Conservation (phyloP, 768 basidiomycete genomes). For the Macrolepiota albuminosa region DNA sequence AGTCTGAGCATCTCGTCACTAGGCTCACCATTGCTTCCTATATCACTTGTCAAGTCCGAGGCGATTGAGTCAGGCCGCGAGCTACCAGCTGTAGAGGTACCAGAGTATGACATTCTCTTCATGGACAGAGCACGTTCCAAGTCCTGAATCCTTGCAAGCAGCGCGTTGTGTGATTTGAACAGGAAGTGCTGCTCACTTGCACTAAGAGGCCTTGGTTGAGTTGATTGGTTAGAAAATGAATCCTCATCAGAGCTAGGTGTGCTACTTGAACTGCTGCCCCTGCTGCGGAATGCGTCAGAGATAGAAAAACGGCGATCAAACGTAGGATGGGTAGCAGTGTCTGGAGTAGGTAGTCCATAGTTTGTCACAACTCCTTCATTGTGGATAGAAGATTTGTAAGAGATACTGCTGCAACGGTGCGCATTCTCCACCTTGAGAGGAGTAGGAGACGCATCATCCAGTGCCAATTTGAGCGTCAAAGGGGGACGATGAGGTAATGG, state of each 20-base stretch:
- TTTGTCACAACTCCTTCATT: slow-evolving; percentile 28
- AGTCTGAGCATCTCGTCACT: slow-evolving; percentile 76
- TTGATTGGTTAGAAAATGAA: slow-evolving; percentile 35
- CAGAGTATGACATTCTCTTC: slow-evolving; percentile 31
- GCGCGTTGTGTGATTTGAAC: slow-evolving; percentile 77
- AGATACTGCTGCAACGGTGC: slow-evolving; percentile 64
- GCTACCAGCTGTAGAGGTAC: slow-evolving; percentile 28
- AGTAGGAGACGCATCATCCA: slow-evolving; percentile 21
- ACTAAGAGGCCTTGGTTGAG: slow-evolving; percentile 51
- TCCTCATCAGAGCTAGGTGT: slow-evolving; percentile 33
- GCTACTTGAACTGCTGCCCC: slow-evolving; percentile 24
- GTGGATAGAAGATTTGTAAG: slow-evolving; percentile 60
- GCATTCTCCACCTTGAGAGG: slow-evolving; percentile 27
- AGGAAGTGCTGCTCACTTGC: slow-evolving; percentile 81
- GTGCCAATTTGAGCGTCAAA: slow-evolving; percentile 31
- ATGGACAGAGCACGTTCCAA: slow-evolving; percentile 65
- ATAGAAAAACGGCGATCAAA: slow-evolving; percentile 38
- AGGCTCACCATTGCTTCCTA: slow-evolving; percentile 37
- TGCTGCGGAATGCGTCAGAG: slow-evolving; percentile 24
- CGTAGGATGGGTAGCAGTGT: slow-evolving; percentile 58
- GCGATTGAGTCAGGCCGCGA: slow-evolving; percentile 50
- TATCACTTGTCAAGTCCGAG: slow-evolving; percentile 38
- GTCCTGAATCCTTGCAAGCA: slow-evolving; percentile 77
- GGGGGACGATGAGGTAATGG: slow-evolving; percentile 28
- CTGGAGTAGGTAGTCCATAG: slow-evolving; percentile 64